Base-by-base conservation (phyloP, 768 basidiomycete genomes). In the Scleroderma bovista region DNA sequence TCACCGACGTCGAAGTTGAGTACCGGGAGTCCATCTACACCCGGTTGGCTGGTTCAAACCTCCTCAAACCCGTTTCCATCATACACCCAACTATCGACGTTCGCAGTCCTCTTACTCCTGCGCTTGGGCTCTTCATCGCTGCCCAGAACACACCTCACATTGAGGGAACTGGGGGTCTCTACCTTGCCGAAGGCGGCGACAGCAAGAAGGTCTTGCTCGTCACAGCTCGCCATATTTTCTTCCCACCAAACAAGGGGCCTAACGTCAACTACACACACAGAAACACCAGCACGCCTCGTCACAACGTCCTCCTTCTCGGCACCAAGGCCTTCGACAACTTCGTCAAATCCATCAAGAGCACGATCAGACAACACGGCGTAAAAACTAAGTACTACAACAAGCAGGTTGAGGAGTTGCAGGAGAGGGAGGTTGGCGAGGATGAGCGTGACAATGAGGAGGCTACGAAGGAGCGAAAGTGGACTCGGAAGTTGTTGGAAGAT, bases 1-100 rank as follows among this genome's bases (percentile, higher is more conserved):
- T 71, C 57, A 38, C 44, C 32, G 62, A 73, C 47, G 53, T 74
- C 57, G 67, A 75, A 41, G 53, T 74, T 32, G 72, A 67, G 15
- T 73, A 47, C 51, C 65, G 69, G 23, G 69, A 68, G 53, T 69
- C 67, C 31, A 23, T 57, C 42, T 52, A 49, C 60, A 56, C 36
- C 55, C 38, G 50, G 46, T 40, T 51, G 19, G 55, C 65, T 65
- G 71, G 71, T 48, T 63, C 64, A 46, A 49, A 54, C 33, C 67
- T 75, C 39, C 62, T 60, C 59, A 34, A 52, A 34, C 66, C 70
- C 41, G 62, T 65, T 50, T 39, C 33, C 19, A 53, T 68, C 33
- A 37, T 48, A 8, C 10, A 43, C 44, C 40, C 52, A 41, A 47
- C 48, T 45, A 23, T 47, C 36, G 46, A 43, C 31, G 46, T 47